phyloP scores from a whole-genome alignment of 2,329 filamentous ascomycete species.

The Stagonosporopsis rhizophila region DNA sequence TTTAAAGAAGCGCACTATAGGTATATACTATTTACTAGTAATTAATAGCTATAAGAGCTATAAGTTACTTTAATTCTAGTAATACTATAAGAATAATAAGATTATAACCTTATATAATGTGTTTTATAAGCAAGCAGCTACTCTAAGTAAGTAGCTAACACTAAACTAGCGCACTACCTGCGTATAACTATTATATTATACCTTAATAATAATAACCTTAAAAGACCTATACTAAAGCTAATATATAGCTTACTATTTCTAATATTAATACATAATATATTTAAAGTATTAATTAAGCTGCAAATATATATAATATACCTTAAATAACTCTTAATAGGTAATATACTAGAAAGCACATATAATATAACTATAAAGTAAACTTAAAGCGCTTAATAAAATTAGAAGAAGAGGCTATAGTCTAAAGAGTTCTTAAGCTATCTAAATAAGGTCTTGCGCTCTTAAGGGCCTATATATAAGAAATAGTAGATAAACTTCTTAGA shows the following conservation, averaged over 20 bases:
- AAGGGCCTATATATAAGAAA: conserved; percentile 18
- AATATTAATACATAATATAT: background rate
- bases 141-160: too few species aligned
- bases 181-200: background rate
- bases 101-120: background rate
- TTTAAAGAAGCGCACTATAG: background rate
- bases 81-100: background rate
- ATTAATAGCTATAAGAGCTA: conserved; percentile 16
- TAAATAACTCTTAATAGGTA: background rate
- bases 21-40: background rate
- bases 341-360: background rate
- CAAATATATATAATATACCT: background rate
- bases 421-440: conserved; percentile 4
- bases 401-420: conserved; percentile 14
- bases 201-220: background rate
- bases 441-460: conserved; percentile 2
- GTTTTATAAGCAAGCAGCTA: background rate
- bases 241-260: background rate
- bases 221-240: background rate
- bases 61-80: background rate
- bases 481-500: conserved; percentile 23
- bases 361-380: conserved; percentile 1
- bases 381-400: conserved; percentile 7
- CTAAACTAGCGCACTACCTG: too few species aligned
- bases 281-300: background rate